Base-by-base conservation (phyloP, 805 yeast genomes). In the Cyberlindnera mississippiensis region DNA sequence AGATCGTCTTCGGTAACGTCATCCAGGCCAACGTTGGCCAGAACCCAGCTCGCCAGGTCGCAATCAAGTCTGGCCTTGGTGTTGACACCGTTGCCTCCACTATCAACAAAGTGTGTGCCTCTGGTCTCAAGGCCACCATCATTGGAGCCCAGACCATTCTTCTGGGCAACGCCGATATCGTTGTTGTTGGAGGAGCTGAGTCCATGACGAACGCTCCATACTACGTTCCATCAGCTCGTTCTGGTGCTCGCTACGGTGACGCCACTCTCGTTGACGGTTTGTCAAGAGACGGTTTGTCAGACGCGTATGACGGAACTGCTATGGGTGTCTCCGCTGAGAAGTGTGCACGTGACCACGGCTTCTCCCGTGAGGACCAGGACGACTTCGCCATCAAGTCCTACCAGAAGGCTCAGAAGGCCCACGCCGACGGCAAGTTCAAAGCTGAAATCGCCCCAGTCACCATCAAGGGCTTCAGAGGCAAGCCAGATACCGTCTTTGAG, bases 21-120 rank as follows among this genome's bases (percentile, higher is more conserved):
- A 67, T 88, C 59, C 86, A 85, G 59, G 98, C 97, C 50, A 87
- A 87, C 58, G 82, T 86, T 46, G 98, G 99, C 49, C 99, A 91
- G 70, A 89, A 91, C 45, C 98, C 99, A 33, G 99, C 99, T 28
- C 83, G 98, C 69, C 99, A 91, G 70, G 98, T 91, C 43, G 96
- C 96, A 13, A 60, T 91, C 52, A 83, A 81, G 59, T 84, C 98
- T 15, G 98, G 98, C 13, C 74, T 93, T 40, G 79, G 87, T 38
- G 80, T 83, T 51, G 71, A 78, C 47, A 80, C 87, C 41, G 84
- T 88, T 36, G 95, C 96, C 45, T 78, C 96, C 41, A 85, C 97
- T 30, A 76, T 91, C 53, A 93, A 93, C 78, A 91, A 91, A 72
- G 98, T 93, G 44, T 93, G 99, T 72, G 96, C 99, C 32, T 85